Base-by-base conservation (phyloP, 305 asterid genomes). In the Petunia hybrid region DNA sequence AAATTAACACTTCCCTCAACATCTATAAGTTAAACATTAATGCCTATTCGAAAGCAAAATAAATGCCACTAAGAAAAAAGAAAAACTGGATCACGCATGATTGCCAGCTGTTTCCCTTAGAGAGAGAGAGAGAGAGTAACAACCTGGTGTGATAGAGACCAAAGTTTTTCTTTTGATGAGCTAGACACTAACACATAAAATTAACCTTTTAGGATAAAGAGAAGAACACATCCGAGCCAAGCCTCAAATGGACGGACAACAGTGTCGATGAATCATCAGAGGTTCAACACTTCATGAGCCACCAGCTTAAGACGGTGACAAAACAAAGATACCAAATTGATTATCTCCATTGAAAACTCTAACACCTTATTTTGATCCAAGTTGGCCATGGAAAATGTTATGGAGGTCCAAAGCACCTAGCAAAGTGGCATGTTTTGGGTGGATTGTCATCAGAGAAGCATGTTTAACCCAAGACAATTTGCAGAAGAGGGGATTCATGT, bases 81-180 rank as follows among this genome's bases (percentile, higher is more conserved):
- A 71, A 62, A 62, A 8, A 62, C 40, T 22, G 31, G 60, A 46
- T 71, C 61, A 36, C 22, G 42, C 60, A 46, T 45, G 61, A 71
- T 46, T 46, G 61, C 14, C 71, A 65, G 46, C 1, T 65, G 39
- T 41, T 65, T 14, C 31, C 31, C 31, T 65, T 38, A 12, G 14
- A 65, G 62, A 71, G 78, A 55, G 62, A 48, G 45, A 70, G 48
- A 46, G 45, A 22, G 31, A 22, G 12, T 48, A 48, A 6, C 78
- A 71, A 71, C 43, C 35, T 71, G 10, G 45, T 8, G 42, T 3
- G 60, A 41, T 70, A 70, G 77, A 70, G 42, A 45, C 16, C 76
- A 69, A 8, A 46, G 4, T 1, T 35, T 38, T 3, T 43, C 14
- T 38, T 61, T 68, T 69, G 4, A 69, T 43, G 41, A 43, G 31